Percentiles rank a stretch among this genome's conserved stretches.
phyloP scores from a whole-genome alignment of 768 basidiomycete species.

The Mycena latifolia region DNA sequence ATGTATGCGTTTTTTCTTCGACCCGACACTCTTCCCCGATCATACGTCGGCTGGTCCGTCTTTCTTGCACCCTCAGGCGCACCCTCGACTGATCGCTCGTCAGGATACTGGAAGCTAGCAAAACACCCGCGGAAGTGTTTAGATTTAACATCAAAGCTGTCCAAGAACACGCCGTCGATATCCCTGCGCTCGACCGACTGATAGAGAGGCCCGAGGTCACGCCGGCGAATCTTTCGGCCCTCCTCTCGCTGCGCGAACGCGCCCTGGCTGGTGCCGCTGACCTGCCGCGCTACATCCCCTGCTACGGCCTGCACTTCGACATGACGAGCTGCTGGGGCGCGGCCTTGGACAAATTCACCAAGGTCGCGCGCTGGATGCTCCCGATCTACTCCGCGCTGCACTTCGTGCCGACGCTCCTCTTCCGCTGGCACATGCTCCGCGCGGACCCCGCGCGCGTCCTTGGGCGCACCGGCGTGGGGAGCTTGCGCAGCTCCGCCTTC shows the following conservation, averaged over 20 bases:
- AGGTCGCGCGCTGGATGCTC: slow-evolving; percentile 87
- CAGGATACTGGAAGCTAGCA: slow-evolving; percentile 78
- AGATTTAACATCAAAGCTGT: slow-evolving; percentile 73
- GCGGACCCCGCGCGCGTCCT: slow-evolving; percentile 77
- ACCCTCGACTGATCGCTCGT: not conserved
- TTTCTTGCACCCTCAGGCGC: not conserved
- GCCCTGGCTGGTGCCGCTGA: slow-evolving; percentile 53
- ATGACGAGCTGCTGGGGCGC: slow-evolving; percentile 69
- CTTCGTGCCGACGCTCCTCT: slow-evolving; percentile 86
- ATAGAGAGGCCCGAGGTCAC: slow-evolving; percentile 65
- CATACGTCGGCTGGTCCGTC: slow-evolving; percentile 60
- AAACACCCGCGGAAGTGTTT: slow-evolving; percentile 70
- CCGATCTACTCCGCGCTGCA: slow-evolving; percentile 92
- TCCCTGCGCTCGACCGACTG: slow-evolving; percentile 68
- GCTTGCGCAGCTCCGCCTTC: slow-evolving; percentile 88
- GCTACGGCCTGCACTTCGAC: slow-evolving; percentile 84
- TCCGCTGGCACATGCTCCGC: slow-evolving; percentile 78
- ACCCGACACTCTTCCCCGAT: slow-evolving; percentile 65
- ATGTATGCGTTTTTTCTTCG: slow-evolving; percentile 34
- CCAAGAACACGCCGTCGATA: slow-evolving; percentile 66
- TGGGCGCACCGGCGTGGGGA: slow-evolving; percentile 74
- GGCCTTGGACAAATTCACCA: slow-evolving; percentile 78
- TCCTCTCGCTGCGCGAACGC: slow-evolving; percentile 57
- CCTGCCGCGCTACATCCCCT: slow-evolving; percentile 69
- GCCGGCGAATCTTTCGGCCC: slow-evolving; percentile 59